Evolutionary conservation across 306 rosid genomes (phyloP), one percentile per base, ranked within the genome.

Genomic region (Vicia villosa): DNA sequence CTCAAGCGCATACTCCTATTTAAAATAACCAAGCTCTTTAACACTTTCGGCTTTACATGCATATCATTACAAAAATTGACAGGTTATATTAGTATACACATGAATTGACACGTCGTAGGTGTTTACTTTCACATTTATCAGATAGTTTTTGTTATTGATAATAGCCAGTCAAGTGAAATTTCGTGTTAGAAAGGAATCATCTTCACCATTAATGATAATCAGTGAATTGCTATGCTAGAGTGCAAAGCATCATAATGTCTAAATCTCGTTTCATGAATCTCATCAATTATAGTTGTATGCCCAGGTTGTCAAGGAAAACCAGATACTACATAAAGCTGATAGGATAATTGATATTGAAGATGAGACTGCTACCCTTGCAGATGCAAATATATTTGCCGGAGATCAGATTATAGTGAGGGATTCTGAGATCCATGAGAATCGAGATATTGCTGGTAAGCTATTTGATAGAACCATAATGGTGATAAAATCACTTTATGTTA

Each of bases 281-380:
- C 40, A 63, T 21, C 36, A 13, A 63, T 34, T 28, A 58, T 60
- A 36, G n/a, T 38, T 70, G 67, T 66, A 40, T 65, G 54, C 67
- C 79, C 90, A 94, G 98, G 89, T 94, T 75, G 96, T 94, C 28
- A 94, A 90, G 88, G 98, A 94, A 87, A 94, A 94, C 77, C 98
- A 94, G 85, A 84, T 88, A 52, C 94, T 90, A 22, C 92, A 83
- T 74, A 94, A 94, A 83, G 98, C 96, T 68, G 88, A 86, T 32
- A 77, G 55, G 74, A 82, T 77, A 57, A 85, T 94, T 68, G 90
- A 88, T 62, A 75, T 83, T 55, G 94, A 87, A 56, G 71, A 88
- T 47, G 98, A 94, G 73, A 68, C 71, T 78, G 80, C 85, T 81
- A 88, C 94, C 12, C 91, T 94, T 54, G 98, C 89, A 0, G 98